These are phyloP conservation scores for Boletus eberwhitei DNA, from an alignment of 768 basidiomycete species.

Conservation along the genomic window DNA sequence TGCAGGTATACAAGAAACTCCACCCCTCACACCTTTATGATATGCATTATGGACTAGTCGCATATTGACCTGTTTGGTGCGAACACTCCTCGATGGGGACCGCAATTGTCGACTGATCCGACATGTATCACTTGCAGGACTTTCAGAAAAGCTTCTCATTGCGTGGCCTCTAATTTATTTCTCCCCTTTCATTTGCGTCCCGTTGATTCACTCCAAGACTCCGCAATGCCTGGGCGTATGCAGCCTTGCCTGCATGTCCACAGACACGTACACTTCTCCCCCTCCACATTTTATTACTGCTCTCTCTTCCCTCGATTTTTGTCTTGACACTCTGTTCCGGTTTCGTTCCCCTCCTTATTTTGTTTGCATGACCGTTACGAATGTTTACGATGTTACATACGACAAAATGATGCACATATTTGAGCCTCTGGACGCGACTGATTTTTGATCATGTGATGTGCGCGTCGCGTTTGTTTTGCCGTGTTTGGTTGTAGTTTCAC, in stretches of 20 bases:
- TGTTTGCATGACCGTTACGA: constrained; percentile 26
- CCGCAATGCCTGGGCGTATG: background rate
- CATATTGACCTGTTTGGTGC: constrained; percentile 24
- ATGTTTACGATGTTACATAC: constrained; percentile 27
- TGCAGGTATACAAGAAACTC: constrained; percentile 23
- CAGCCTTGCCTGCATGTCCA: constrained; percentile 1
- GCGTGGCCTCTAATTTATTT: constrained; percentile 21
- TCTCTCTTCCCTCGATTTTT: constrained; percentile 3
- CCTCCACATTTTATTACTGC: constrained; percentile 8
- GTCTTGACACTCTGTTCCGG: constrained; percentile 8
- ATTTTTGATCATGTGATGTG: constrained; percentile 24
- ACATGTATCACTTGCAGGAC: constrained; percentile 18
- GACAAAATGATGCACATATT: constrained; percentile 23
- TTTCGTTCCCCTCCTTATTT: constrained; percentile 7
- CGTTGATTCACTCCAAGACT: constrained; percentile 1
- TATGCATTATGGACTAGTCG: constrained; percentile 29
- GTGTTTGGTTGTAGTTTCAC: constrained; percentile 18
- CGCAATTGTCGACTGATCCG: constrained; percentile 14
- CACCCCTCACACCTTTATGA: constrained; percentile 20
- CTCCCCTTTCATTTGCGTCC: constrained; percentile 8
- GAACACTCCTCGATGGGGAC: constrained; percentile 8
- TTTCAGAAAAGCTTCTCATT: constrained; percentile 21
- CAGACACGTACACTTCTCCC: background rate
- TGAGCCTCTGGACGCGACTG: constrained; percentile 6
- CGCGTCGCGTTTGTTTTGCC: constrained; percentile 19